Evolutionary conservation across 2,329 filamentous ascomycete genomes (phyloP), one percentile per base, ranked within the genome.

Genomic region (Akanthomyces muscarius): DNA sequence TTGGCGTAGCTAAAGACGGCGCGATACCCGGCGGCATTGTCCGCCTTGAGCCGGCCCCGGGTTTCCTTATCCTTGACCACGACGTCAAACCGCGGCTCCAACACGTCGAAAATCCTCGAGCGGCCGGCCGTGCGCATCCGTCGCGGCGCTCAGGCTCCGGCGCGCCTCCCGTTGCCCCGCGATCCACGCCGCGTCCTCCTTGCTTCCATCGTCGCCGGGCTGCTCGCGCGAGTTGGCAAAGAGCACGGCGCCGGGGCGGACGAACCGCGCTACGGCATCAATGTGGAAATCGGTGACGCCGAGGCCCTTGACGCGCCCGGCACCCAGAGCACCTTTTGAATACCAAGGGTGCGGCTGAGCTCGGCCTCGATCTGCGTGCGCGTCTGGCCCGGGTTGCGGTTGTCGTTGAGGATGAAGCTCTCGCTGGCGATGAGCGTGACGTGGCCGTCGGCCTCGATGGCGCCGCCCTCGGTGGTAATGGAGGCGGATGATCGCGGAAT

Each of bases 221-320:
- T 3, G 30, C 13, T 62, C 59, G 6, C 51, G 18, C 6, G 62
- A 55, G 6, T 13, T 45, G 25, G 42, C 28, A 14, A 59, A 50
- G 11, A 63, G 42, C 8, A 65, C 50, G 10, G 42, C 28, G 8
- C 64, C 58, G 4, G 64, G 64, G 5, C 30, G 44, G 2, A 44
- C 55, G 48, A 65, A 65, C 3, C 62, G 61, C 5, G 54, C 64
- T 3, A 64, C 38, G 42, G 64, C 58, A 48, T 64, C 50, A 28
- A 65, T 59, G 45, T 62, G 64, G 41, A 45, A 62, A 42, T 65
- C 62, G 21, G 64, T 65, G 13, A n/a, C 44, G 38, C 64, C 64
- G 21, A 50, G 21, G 21, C 38, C 38, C 23, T 42, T 47, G 18
- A n/a, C 23, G n/a, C 64, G 25, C 64, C 64, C 1, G 64, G 57